phyloP scores from a whole-genome alignment of 2,329 filamentous ascomycete species.

The Plenodomus biglobosus region DNA sequence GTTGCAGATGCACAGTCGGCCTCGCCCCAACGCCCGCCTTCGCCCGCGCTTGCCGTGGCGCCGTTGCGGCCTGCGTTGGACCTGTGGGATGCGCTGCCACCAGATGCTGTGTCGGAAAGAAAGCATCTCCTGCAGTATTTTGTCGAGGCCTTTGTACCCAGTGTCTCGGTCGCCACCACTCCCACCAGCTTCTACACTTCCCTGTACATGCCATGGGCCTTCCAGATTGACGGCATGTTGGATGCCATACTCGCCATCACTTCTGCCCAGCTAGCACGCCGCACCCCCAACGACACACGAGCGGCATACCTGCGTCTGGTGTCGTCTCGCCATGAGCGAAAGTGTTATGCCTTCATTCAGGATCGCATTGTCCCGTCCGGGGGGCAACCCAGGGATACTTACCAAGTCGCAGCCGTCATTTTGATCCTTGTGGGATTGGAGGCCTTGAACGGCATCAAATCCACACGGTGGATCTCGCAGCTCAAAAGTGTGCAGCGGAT shows the following conservation, averaged over 20 bases:
- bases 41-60: slow-evolving; percentile 16
- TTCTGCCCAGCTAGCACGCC: slow-evolving; percentile 38
- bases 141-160: slow-evolving; percentile 40
- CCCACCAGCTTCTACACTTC: slow-evolving; percentile 40
- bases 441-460: slow-evolving; percentile 39
- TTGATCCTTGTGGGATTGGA: slow-evolving; percentile 40
- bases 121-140: slow-evolving; percentile 41
- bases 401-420: slow-evolving; percentile 39
- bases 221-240: slow-evolving; percentile 39
- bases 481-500: slow-evolving; percentile 38
- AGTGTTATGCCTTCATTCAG: slow-evolving; percentile 38
- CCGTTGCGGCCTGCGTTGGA: slow-evolving; percentile 27
- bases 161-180: slow-evolving; percentile 41
- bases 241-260: slow-evolving; percentile 41
- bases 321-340: slow-evolving; percentile 35
- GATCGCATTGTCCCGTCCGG: slow-evolving; percentile 32
- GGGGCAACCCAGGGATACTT: slow-evolving; percentile 29
- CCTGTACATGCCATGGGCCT: slow-evolving; percentile 43
- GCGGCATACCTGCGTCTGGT: slow-evolving; percentile 33
- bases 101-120: slow-evolving; percentile 26
- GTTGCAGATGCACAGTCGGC: slow-evolving; percentile 6
- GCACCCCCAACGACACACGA: slow-evolving; percentile 29
- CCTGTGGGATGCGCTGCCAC: slow-evolving; percentile 35
- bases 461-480: slow-evolving; percentile 41
- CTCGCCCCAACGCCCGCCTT: slow-evolving; percentile 9